Percentiles rank a stretch among this genome's conserved stretches.
Evolutionary conservation across 2,329 filamentous ascomycete species (phyloP).

Genomic region (Coniochaeta sp.): DNA sequence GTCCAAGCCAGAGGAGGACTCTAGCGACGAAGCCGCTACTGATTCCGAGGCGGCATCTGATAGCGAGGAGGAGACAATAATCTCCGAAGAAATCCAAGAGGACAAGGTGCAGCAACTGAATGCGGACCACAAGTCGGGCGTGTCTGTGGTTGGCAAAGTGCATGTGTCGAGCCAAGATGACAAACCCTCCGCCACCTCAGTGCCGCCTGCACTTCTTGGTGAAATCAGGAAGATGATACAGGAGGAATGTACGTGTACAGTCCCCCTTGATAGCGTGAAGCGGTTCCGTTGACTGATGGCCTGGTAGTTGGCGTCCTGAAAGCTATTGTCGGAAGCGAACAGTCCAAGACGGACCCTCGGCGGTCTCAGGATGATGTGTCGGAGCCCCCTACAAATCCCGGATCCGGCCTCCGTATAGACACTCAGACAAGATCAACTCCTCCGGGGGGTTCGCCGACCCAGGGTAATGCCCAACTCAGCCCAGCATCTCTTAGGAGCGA

Average conservation of each 20-base stretch:
- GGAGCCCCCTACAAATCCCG: not conserved
- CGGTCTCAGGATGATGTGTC: not conserved
- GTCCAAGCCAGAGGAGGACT: not conserved
- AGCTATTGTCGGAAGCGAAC: not conserved
- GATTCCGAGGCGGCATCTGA: not conserved
- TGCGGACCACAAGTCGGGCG: not conserved
- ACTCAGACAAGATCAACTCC: not conserved
- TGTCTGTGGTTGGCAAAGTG: not conserved
- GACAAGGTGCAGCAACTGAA: not conserved
- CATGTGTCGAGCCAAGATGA: not conserved
- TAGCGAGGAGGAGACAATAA: not conserved
- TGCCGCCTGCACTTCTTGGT: slow-evolving; percentile 2
- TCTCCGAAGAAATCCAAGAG: not conserved
- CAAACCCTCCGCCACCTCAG: not conserved
- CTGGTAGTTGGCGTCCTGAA: not conserved
- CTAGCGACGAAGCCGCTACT: not conserved
- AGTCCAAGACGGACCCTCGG: not conserved
- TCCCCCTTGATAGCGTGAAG: not conserved
- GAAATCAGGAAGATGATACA: slow-evolving; percentile 13
- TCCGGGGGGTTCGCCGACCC: not conserved
- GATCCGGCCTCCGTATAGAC: not conserved
- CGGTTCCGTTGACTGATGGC: not conserved
- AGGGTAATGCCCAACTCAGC: not conserved
- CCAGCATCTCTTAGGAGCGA: not conserved
- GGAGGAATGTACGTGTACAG: slow-evolving; percentile 10